These are phyloP conservation scores for Phytophthora ramorum DNA, from an alignment of 352 stramenopile genomes.

Conservation along the genomic window DNA sequence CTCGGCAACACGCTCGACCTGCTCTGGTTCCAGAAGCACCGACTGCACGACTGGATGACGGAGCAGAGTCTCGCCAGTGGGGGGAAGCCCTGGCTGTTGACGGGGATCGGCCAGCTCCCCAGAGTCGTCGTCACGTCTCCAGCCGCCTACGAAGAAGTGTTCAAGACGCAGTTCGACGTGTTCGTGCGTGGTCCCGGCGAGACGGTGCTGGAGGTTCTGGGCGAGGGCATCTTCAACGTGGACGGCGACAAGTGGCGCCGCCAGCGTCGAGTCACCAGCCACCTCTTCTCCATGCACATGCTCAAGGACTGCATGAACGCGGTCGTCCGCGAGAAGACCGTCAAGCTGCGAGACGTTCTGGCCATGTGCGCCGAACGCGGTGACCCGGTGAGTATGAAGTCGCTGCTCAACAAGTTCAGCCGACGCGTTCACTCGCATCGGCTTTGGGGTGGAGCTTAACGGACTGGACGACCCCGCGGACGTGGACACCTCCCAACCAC, in stretches of 20 bases:
- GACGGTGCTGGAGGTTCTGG: slow-evolving; percentile 55
- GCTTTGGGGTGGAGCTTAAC: slow-evolving; percentile 64
- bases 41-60: slow-evolving; percentile 61
- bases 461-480: slow-evolving; percentile 35
- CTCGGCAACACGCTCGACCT: slow-evolving; percentile 58
- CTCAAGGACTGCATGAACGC: slow-evolving; percentile 52
- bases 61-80: slow-evolving; percentile 43
- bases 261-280: slow-evolving; percentile 82
- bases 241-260: slow-evolving; percentile 68
- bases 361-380: slow-evolving; percentile 22
- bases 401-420: slow-evolving; percentile 55
- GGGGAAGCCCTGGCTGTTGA: slow-evolving; percentile 42
- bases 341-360: slow-evolving; percentile 45
- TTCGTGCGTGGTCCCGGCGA: slow-evolving; percentile 60
- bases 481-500: slow-evolving; percentile 12
- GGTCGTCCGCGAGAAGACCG: slow-evolving; percentile 50
- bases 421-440: slow-evolving; percentile 66
- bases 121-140: slow-evolving; percentile 42
- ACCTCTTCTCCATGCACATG: slow-evolving; percentile 81
- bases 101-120: slow-evolving; percentile 39
- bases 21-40: slow-evolving; percentile 50
- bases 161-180: slow-evolving; percentile 52
- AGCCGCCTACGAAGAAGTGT: slow-evolving; percentile 50
- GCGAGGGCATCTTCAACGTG: slow-evolving; percentile 68
- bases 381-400: slow-evolving; percentile 44